Evolutionary conservation across 1,139 yeast species (phyloP).

Genomic region (Taphrina communis): DNA sequence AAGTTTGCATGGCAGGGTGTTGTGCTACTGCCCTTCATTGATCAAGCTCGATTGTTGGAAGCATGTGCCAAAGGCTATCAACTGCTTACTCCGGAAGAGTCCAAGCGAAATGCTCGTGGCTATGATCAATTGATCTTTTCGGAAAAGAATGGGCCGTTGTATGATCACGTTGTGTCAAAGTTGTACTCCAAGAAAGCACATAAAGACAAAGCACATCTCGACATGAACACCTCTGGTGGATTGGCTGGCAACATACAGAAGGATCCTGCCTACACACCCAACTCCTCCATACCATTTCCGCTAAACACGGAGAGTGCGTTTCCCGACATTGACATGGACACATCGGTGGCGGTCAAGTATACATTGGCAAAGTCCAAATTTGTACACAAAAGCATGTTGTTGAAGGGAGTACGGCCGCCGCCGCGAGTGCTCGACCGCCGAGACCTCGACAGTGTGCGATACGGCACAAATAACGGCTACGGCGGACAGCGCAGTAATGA

Average conservation of each 20-base stretch:
- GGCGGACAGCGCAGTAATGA: conserved; percentile 38
- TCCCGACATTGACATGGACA: conserved; percentile 61
- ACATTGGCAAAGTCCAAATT: conserved; percentile 57
- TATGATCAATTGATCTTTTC: conserved; percentile 52
- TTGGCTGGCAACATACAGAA: conserved; percentile 69
- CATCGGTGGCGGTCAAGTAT: conserved; percentile 65
- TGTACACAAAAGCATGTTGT: conserved; percentile 72
- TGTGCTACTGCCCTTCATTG: conserved; percentile 87
- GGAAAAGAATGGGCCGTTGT: conserved; percentile 47
- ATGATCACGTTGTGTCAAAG: conserved; percentile 46
- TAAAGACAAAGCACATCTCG: conserved; percentile 45
- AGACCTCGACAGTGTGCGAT: conserved; percentile 36
- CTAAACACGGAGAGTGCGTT: conserved; percentile 57
- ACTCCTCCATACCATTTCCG: conserved; percentile 64
- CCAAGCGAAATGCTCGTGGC: conserved; percentile 60
- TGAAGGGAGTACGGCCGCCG: conserved; percentile 62
- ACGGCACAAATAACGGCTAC: conserved; percentile 26
- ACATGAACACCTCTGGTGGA: conserved; percentile 51
- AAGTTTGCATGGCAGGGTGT: conserved; percentile 96
- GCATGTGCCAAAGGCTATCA: conserved; percentile 72
- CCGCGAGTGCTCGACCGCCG: conserved; percentile 31
- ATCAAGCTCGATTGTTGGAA: conserved; percentile 70
- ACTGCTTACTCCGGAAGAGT: conserved; percentile 70
- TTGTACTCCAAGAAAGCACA: conserved; percentile 48
- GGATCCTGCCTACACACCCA: conserved; percentile 58